A percentile compares a stretch with the other conserved stretches of the same genome.
Conservation (phyloP, 306 rosid genomes). For the Fagus crenata region DNA sequence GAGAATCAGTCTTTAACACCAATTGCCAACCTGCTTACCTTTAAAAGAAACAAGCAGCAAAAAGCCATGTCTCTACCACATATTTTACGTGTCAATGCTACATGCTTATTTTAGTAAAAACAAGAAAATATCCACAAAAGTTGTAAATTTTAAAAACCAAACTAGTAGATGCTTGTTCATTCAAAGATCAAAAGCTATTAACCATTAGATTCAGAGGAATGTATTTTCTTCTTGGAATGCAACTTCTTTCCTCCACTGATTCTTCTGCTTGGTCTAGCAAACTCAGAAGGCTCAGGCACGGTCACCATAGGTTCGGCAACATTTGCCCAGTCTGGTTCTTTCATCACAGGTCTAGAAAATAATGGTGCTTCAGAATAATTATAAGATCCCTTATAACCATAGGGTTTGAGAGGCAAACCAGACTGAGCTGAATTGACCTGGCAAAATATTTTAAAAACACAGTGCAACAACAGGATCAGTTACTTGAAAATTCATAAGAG, state of each 20-base stretch:
- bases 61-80: neutral
- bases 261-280: constrained; percentile 47
- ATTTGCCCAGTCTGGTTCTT: constrained; percentile 24
- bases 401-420: constrained; percentile 32
- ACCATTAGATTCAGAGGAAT: constrained; percentile 42
- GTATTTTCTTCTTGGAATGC: constrained; percentile 28
- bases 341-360: constrained; percentile 51
- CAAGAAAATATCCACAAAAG: neutral
- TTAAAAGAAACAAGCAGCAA: constrained; percentile 1
- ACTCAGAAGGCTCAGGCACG: constrained; percentile 52
- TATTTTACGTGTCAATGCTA: neutral
- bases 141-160: neutral
- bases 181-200: constrained; percentile 24
- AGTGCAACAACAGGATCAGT: neutral
- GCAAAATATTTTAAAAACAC: neutral
- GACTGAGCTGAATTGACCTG: constrained; percentile 45
- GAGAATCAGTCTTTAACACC: neutral
- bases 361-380: constrained; percentile 51
- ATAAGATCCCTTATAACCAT: constrained; percentile 33
- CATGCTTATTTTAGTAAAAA: neutral
- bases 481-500: neutral
- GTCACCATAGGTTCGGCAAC: constrained; percentile 30
- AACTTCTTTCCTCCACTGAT: constrained; percentile 24
- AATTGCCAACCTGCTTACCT: neutral
- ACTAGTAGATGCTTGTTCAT: neutral